A percentile compares a stretch with the other conserved stretches of the same genome.
Evolutionary conservation across 768 basidiomycete genomes (phyloP).

Genomic region (Crucibulum laeve): DNA sequence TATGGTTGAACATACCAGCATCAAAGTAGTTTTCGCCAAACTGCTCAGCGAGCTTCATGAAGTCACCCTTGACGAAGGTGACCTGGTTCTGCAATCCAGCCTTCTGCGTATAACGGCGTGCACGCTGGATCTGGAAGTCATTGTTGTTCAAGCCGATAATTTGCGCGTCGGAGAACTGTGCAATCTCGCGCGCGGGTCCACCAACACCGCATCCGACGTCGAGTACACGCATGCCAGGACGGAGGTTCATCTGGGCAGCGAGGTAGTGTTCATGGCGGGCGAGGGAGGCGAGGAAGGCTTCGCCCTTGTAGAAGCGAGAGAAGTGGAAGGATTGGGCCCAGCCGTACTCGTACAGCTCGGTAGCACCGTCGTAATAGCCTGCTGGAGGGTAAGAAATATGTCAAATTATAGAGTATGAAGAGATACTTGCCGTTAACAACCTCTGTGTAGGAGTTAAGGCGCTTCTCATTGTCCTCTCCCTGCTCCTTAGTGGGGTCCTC

Average conservation of each 20-base stretch:
- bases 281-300: constrained; percentile 65
- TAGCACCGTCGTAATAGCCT: constrained; percentile 98
- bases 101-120: constrained; percentile 72
- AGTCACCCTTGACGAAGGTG: constrained; percentile 87
- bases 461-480: constrained; percentile 59
- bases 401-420: background rate
- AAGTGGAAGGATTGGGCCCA: constrained; percentile 95
- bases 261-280: constrained; percentile 99
- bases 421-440: constrained; percentile 79
- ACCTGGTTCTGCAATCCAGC: constrained; percentile 77
- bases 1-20: constrained; percentile 58
- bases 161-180: constrained; percentile 80
- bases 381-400: background rate
- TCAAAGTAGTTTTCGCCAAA: constrained; percentile 94
- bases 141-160: constrained; percentile 95
- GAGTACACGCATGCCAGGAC: constrained; percentile 91
- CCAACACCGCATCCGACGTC: constrained; percentile 99
- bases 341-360: constrained; percentile 92
- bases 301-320: constrained; percentile 94
- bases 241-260: constrained; percentile 77
- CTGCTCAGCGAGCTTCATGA: constrained; percentile 89
- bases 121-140: constrained; percentile 89
- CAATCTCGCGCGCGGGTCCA: constrained; percentile 94
- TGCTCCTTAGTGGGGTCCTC: constrained; percentile 72
- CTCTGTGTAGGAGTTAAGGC: constrained; percentile 82